Evolutionary conservation across 768 basidiomycete genomes (phyloP), one percentile per base, ranked within the genome.

Genomic region (Tricholomella constricta): DNA sequence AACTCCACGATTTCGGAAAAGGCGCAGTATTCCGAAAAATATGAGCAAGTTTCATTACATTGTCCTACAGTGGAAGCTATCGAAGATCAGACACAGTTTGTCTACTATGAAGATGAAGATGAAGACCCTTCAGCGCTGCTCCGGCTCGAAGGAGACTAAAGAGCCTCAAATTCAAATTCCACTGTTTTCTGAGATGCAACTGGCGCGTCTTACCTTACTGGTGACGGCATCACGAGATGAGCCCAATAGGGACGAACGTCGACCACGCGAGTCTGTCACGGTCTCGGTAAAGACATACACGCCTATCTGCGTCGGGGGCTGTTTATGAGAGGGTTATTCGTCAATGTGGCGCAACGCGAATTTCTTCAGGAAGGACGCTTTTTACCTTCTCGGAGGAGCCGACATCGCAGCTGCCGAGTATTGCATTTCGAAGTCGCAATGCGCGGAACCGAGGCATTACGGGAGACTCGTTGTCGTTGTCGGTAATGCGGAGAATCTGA

Each of bases 201-300:
- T 38, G 36, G n/a, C 15, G 29, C 26, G 32, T 5, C 45, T 49
- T 41, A 49, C 48, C 48, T 41, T 48, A 7, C 32, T 9, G 10
- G 25, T 11, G 6, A 6, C 23, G 26, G 22, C 15, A 10, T 19
- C 22, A 20, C 22, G 26, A 26, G 48, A 49, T 17, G 27, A 15
- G 11, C 41, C 22, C 48, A 40, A 40, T 6, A 26, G n/a, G 26
- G 48, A 49, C 19, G 37, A 49, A 4, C 31, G 36, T 6, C 34
- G 20, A 12, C 32, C 35, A 41, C 20, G 22, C 14, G 36, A 40
- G 45, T 68, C 66, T 2, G 65, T 63, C 23, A 70, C 54, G 5
- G 68, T 70, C 50, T 70, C 69, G 11, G 65, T 69, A 26, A 65
- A 63, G 3, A 70, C 66, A 46, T 59, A 65, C n/a, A 65, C 56